Percentiles rank a stretch among this genome's conserved stretches.
Conservation (phyloP, 345 rosid species). For the Lagerstroemia speciosa region DNA sequence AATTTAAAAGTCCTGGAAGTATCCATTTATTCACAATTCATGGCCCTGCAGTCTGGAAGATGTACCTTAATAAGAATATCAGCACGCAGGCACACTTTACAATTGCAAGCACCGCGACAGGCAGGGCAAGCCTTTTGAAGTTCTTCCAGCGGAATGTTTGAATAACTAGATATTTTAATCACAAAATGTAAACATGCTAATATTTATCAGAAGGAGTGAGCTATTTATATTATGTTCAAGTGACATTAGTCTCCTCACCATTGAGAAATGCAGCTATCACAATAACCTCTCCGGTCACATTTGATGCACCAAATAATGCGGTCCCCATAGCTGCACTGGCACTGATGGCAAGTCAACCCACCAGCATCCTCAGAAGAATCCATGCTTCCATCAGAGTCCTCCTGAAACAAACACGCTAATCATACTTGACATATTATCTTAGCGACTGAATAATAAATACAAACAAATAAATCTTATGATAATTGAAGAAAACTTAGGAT, state of each 20-base stretch:
- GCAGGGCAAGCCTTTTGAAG: conserved; percentile 85
- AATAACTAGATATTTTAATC: conserved; percentile 42
- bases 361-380: conserved; percentile 64
- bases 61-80: conserved; percentile 83
- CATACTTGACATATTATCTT: neutral
- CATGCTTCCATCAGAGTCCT: conserved; percentile 53
- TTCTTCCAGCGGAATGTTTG: conserved; percentile 58
- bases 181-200: neutral
- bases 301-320: conserved; percentile 62
- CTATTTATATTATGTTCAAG: neutral
- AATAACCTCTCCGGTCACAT: conserved; percentile 85
- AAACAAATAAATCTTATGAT: neutral
- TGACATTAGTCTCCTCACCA: conserved; percentile 39
- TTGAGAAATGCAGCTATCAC: conserved; percentile 60
- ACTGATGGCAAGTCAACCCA: conserved; percentile 79
- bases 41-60: conserved; percentile 1
- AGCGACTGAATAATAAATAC: neutral
- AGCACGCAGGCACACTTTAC: conserved; percentile 76
- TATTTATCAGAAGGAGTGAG: neutral
- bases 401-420: conserved; percentile 33
- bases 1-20: neutral
- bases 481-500: neutral
- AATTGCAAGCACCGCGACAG: conserved; percentile 85
- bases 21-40: neutral
- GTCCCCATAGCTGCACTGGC: conserved; percentile 53